A percentile compares a stretch with the other conserved stretches of the same genome.
These are phyloP conservation scores for Suillus subalutaceus DNA, from an alignment of 768 basidiomycete genomes.

Conservation along the genomic window DNA sequence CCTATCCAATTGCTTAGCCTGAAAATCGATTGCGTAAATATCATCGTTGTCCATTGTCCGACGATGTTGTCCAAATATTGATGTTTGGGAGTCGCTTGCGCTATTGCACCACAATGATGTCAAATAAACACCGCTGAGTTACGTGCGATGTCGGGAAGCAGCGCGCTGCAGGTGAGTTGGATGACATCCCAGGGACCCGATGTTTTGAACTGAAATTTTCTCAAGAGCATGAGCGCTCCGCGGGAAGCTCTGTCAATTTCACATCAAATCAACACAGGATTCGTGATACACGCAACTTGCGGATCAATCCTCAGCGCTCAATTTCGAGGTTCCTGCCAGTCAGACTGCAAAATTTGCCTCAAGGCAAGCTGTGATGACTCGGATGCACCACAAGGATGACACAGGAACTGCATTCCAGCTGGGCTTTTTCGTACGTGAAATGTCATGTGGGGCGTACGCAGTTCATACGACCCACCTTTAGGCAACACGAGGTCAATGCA, in stretches of 20 bases:
- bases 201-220: not conserved
- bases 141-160: constrained; percentile 1
- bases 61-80: not conserved
- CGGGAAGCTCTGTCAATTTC: not conserved
- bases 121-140: constrained; percentile 6
- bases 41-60: constrained; percentile 17
- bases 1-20: constrained; percentile 15
- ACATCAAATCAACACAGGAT: constrained; percentile 7
- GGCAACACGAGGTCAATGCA: not conserved
- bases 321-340: not conserved
- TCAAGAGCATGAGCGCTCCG: not conserved
- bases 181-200: constrained; percentile 3
- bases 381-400: not conserved
- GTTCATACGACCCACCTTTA: not conserved
- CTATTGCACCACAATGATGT: not conserved
- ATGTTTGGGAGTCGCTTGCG: not conserved
- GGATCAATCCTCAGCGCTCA: constrained; percentile 1
- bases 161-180: constrained; percentile 1
- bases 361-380: constrained; percentile 1
- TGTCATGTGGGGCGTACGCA: not conserved
- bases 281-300: constrained; percentile 5
- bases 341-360: not conserved
- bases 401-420: not conserved
- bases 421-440: not conserved
- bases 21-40: constrained; percentile 32